Percentiles rank a stretch among this genome's conserved stretches.
phyloP scores from a whole-genome alignment of 2,329 filamentous ascomycete genomes.

The Diaporthe aspalathi region DNA sequence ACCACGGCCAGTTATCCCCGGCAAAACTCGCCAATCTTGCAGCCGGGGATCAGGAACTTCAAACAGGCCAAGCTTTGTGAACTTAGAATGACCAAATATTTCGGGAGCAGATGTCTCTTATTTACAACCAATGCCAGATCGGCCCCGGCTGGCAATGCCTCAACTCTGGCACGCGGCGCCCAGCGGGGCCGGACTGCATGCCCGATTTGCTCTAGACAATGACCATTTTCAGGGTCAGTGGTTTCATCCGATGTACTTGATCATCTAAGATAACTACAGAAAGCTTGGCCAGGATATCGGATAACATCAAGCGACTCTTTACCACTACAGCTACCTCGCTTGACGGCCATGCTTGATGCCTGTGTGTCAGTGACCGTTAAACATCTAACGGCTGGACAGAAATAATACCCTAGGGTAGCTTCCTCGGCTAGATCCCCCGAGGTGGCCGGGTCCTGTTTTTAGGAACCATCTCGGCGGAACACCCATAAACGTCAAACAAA shows the following conservation, averaged over 20 bases:
- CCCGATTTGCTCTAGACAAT: background rate
- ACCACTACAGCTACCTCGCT: background rate
- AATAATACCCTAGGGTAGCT: constrained; percentile 18
- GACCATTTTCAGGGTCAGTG: background rate
- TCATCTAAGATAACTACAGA: constrained; percentile 23
- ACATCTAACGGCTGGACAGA: background rate
- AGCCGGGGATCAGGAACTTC: constrained; percentile 10
- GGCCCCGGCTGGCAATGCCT: background rate
- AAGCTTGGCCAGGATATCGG: constrained; percentile 3
- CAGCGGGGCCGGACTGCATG: constrained; percentile 11
- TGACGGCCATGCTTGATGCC: background rate
- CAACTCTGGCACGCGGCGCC: background rate
- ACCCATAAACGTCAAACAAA: constrained; percentile 27
- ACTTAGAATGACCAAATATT: background rate
- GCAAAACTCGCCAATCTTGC: constrained; percentile 4
- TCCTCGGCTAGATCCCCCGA: background rate
- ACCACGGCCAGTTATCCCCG: background rate
- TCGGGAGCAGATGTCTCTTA: constrained; percentile 10
- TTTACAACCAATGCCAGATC: constrained; percentile 11
- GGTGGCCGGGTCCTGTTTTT: background rate
- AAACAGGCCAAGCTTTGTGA: constrained; percentile 19
- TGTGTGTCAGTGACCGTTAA: constrained; percentile 8
- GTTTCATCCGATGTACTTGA: constrained; percentile 21
- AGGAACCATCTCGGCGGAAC: background rate
- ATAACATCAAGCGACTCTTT: background rate